Conservation (phyloP, 352 stramenopile species). For the Phytophthora podocarpi region DNA sequence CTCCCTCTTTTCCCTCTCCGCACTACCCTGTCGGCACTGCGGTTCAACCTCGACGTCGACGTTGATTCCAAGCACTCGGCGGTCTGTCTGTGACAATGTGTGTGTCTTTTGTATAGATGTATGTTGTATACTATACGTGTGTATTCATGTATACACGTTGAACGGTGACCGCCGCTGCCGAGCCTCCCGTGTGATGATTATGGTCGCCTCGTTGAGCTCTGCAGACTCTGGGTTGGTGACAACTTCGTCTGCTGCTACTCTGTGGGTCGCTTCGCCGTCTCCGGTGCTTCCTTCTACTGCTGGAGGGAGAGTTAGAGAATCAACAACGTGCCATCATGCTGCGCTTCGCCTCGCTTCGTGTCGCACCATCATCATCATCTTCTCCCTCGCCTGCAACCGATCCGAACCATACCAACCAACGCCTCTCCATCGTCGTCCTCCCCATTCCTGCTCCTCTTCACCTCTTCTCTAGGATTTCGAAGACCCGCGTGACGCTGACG, state of each 20-base stretch:
- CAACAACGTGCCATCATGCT: conserved; percentile 44
- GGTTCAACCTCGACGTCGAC: not conserved
- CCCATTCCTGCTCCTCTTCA: conserved; percentile 54
- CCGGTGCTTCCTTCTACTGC: conserved; percentile 12
- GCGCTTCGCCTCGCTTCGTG: conserved; percentile 27
- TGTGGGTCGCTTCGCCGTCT: not conserved
- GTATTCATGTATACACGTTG: conserved; percentile 21
- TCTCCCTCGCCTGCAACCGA: conserved; percentile 33
- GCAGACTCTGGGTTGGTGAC: not conserved
- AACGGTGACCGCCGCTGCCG: conserved; percentile 1
- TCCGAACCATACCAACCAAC: conserved; percentile 46
- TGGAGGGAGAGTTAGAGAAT: conserved; percentile 31
- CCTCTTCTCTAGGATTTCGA: conserved; percentile 87
- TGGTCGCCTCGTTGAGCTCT: conserved; percentile 2
- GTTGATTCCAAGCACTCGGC: conserved; percentile 1
- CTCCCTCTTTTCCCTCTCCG: conserved; percentile 5
- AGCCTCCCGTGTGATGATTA: conserved; percentile 7
- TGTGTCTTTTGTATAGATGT: conserved; percentile 26
- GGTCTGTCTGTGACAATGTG: conserved; percentile 19
- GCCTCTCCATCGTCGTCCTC: conserved; percentile 55
- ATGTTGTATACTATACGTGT: conserved; percentile 13
- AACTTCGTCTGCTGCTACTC: conserved; percentile 7
- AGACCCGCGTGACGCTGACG: conserved; percentile 87
- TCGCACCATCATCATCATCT: conserved; percentile 18
- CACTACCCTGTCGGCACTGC: not conserved